A percentile compares a stretch with the other conserved stretches of the same genome.
phyloP scores from a whole-genome alignment of 257 asterid genomes.

The Cynanchum wilfordii region DNA sequence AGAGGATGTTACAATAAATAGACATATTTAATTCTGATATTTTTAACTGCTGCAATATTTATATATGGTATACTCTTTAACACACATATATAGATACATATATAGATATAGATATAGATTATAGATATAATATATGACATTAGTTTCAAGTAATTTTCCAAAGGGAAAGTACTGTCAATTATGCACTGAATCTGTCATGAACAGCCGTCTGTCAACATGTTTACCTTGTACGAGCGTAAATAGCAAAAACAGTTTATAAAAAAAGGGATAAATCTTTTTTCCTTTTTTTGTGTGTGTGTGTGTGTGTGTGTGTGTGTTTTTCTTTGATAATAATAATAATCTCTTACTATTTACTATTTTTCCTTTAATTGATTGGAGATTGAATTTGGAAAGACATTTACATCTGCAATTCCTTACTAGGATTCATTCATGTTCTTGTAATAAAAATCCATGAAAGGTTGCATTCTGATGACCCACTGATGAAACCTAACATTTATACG shows the following conservation, averaged over 20 bases:
- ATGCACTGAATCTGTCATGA: not conserved
- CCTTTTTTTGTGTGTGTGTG: too few relatives aligned
- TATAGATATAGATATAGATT: not conserved
- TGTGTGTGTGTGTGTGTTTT: too few relatives aligned
- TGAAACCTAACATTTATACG: not conserved
- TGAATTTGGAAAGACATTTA: not conserved
- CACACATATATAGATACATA: too few relatives aligned
- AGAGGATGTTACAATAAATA: too few relatives aligned
- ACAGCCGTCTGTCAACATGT: not conserved
- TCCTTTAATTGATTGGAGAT: not conserved
- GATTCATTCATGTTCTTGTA: conserved; percentile 4
- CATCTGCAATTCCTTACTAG: not conserved
- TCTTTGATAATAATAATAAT: too few relatives aligned
- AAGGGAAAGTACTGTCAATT: not conserved
- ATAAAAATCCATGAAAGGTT: not conserved
- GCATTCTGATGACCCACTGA: not conserved
- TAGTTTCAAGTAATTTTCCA: conserved; percentile 1
- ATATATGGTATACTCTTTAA: too few relatives aligned
- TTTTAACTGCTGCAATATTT: too few relatives aligned
- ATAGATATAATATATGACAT: too few relatives aligned
- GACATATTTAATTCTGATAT: too few relatives aligned
- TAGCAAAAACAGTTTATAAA: not conserved
- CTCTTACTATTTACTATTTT: not conserved
- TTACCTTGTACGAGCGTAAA: not conserved
- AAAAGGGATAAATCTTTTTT: not conserved